These are phyloP conservation scores for Alternaria sp. DNA, from an alignment of 2,329 filamentous ascomycete genomes.

Conservation along the genomic window DNA sequence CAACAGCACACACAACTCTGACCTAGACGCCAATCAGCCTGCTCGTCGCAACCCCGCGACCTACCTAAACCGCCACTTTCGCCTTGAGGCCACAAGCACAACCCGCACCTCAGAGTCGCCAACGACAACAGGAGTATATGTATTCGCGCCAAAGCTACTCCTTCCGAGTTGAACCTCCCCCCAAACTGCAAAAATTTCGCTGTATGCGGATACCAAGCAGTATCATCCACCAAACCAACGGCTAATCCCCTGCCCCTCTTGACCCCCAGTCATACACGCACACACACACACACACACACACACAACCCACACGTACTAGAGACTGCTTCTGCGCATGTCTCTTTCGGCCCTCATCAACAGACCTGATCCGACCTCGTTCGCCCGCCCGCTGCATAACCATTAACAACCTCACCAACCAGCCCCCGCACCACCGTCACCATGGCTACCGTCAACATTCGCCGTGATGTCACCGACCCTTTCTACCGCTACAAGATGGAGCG, in stretches of 20 bases:
- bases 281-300: slow-evolving; percentile 51
- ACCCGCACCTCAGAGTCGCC: slow-evolving; percentile 40
- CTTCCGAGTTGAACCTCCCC: slow-evolving; percentile 91
- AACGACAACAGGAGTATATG: slow-evolving; percentile 78
- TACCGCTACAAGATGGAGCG: slow-evolving; percentile 99
- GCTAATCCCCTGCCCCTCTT: slow-evolving; percentile 68
- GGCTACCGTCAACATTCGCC: slow-evolving; percentile 98
- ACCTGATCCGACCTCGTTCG: slow-evolving; percentile 44
- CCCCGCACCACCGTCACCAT: slow-evolving; percentile 69
- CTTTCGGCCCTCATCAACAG: slow-evolving; percentile 64
- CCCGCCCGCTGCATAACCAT: slow-evolving; percentile 42
- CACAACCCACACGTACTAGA: slow-evolving; percentile 33
- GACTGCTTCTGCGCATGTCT: slow-evolving; percentile 66
- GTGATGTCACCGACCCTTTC: slow-evolving; percentile 95
- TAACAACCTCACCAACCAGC: slow-evolving; percentile 42
- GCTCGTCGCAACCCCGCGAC: slow-evolving; percentile 42
- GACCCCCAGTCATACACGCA: slow-evolving; percentile 52
- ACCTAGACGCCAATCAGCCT: slow-evolving; percentile 7
- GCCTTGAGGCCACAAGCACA: slow-evolving; percentile 43
- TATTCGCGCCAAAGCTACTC: slow-evolving; percentile 97
- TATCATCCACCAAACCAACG: slow-evolving; percentile 88
- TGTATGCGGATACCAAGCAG: slow-evolving; percentile 94
- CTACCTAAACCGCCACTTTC: slow-evolving; percentile 47
- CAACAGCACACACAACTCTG: slow-evolving; percentile 12
- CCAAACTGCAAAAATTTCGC: slow-evolving; percentile 97